These are phyloP conservation scores for Alliaria petiolata DNA, from an alignment of 345 rosid species.

Conservation along the genomic window DNA sequence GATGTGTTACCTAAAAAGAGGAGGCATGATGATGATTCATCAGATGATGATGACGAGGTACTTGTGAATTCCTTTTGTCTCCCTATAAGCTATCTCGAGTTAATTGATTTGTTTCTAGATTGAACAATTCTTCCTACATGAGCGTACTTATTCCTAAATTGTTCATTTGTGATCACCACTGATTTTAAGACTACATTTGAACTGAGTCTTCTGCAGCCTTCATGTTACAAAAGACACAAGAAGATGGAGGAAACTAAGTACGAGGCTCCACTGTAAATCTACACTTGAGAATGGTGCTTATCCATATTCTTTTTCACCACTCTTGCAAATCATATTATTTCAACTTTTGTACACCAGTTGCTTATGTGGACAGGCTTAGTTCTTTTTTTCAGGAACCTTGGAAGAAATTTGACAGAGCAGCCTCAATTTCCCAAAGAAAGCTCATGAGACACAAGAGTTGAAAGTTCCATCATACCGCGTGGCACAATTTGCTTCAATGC, in stretches of 20 bases:
- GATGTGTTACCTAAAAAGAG: constrained; percentile 58
- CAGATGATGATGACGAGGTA: constrained; percentile 57
- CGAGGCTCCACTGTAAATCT: constrained; percentile 68
- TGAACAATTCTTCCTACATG: not conserved
- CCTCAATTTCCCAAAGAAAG: constrained; percentile 42
- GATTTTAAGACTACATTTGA: not conserved
- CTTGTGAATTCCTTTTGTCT: too few relatives aligned
- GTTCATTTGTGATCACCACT: not conserved
- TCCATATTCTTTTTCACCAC: not conserved
- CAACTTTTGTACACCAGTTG: not conserved
- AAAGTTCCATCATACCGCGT: constrained; percentile 25
- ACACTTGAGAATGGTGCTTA: constrained; percentile 44
- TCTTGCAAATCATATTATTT: constrained; percentile 3
- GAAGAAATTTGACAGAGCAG: constrained; percentile 49
- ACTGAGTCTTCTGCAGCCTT: too few relatives aligned
- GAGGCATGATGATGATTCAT: constrained; percentile 53
- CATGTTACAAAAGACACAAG: constrained; percentile 52
- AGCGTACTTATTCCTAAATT: not conserved
- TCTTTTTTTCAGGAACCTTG: constrained; percentile 41
- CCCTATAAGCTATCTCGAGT: too few relatives aligned
- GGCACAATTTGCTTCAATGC: not conserved
- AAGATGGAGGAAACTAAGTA: constrained; percentile 43
- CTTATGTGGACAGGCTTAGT: not conserved
- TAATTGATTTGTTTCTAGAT: not conserved
- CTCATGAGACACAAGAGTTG: constrained; percentile 27